phyloP scores from a whole-genome alignment of 805 yeast genomes.

The Myxozyma melibiosi region DNA sequence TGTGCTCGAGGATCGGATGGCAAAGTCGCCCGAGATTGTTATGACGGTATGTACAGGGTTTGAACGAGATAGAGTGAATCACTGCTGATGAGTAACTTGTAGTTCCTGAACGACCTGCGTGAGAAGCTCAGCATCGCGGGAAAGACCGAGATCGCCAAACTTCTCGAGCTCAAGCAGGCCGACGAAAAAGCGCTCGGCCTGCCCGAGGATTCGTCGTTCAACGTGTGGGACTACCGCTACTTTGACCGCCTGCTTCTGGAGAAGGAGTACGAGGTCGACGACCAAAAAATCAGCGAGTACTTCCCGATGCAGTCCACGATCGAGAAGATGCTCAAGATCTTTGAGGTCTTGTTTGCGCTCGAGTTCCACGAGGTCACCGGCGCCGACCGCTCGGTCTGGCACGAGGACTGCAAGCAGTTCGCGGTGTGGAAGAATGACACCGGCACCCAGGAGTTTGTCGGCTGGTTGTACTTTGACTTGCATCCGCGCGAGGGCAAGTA shows the following conservation, averaged over 20 bases:
- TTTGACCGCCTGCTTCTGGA: slow-evolving; percentile 69
- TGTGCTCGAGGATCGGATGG: slow-evolving; percentile 78
- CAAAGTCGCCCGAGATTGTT: slow-evolving; percentile 66
- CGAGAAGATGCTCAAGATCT: slow-evolving; percentile 67
- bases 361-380: slow-evolving; percentile 59
- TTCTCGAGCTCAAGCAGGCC: slow-evolving; percentile 56
- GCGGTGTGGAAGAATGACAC: slow-evolving; percentile 70
- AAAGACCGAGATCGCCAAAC: slow-evolving; percentile 52
- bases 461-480: slow-evolving; percentile 77
- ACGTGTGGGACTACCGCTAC: slow-evolving; percentile 75
- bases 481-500: slow-evolving; percentile 87
- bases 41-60: slow-evolving; percentile 30
- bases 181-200: slow-evolving; percentile 54
- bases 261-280: slow-evolving; percentile 70
- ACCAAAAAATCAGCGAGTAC: slow-evolving; percentile 70
- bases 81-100: slow-evolving; percentile 11
- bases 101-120: slow-evolving; percentile 65
- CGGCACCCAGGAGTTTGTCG: slow-evolving; percentile 55
- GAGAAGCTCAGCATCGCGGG: slow-evolving; percentile 63
- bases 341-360: slow-evolving; percentile 68
- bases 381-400: slow-evolving; percentile 63
- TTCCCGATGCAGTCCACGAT: slow-evolving; percentile 75
- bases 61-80: not conserved
- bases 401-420: slow-evolving; percentile 72
- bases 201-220: slow-evolving; percentile 47